Evolutionary conservation across 202 grass and related monocot species (phyloP).

Genomic region (Eragrostis tef): DNA sequence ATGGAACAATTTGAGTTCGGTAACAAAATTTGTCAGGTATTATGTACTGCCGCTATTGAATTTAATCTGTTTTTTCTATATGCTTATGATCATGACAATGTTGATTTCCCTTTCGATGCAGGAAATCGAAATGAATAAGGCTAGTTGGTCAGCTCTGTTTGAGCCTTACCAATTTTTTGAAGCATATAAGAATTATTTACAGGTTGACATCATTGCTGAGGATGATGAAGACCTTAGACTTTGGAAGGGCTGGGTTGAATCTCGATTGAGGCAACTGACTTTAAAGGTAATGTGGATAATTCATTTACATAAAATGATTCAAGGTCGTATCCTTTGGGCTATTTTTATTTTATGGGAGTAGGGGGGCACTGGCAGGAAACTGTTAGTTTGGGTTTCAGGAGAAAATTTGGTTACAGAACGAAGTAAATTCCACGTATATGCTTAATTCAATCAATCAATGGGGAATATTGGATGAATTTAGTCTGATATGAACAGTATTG

Average conservation of each 20-base stretch:
- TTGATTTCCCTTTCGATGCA: constrained; percentile 37
- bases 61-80: constrained; percentile 30
- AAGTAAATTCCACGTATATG: background rate
- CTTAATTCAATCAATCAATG: background rate
- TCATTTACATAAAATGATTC: background rate
- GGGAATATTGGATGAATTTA: background rate
- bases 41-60: constrained; percentile 26
- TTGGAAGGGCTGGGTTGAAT: constrained; percentile 99
- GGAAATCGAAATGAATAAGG: constrained; percentile 89
- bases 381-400: background rate
- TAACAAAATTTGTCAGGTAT: constrained; percentile 88
- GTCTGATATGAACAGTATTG: background rate
- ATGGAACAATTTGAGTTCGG: constrained; percentile 84
- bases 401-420: background rate
- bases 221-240: constrained; percentile 90
- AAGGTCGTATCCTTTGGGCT: background rate
- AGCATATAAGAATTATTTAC: constrained; percentile 93
- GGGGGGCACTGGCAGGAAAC: background rate
- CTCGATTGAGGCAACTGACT: constrained; percentile 86
- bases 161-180: constrained; percentile 85
- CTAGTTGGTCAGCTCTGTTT: constrained; percentile 74
- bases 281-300: constrained; percentile 64
- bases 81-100: constrained; percentile 39
- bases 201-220: constrained; percentile 77
- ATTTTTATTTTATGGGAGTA: background rate